Percentiles rank a stretch among this genome's conserved stretches.
Conservation (phyloP, 1,139 yeast genomes). For the Diutina rugosa region DNA sequence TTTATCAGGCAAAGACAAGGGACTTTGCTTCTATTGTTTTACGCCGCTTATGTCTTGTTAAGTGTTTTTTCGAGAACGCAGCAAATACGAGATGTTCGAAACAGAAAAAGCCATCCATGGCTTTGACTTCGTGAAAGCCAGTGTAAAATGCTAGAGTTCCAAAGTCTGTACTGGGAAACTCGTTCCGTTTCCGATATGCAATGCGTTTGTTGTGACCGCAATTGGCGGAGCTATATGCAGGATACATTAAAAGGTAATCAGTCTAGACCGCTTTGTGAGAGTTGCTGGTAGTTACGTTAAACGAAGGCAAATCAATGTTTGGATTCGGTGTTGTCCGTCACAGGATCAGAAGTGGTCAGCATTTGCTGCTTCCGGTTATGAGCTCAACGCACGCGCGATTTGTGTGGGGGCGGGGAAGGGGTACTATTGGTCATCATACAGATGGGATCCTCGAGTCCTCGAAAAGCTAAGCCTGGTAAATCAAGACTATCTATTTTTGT, state of each 20-base stretch:
- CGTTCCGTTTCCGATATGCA: not conserved
- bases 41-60: not conserved
- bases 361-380: not conserved
- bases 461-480: not conserved
- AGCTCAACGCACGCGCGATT: not conserved
- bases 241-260: not conserved
- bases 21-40: not conserved
- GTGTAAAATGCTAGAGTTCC: not conserved
- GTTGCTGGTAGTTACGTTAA: not conserved
- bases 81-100: not conserved
- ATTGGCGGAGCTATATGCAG: not conserved
- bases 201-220: not conserved
- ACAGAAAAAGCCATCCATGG: not conserved
- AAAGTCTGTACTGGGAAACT: not conserved
- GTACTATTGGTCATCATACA: not conserved
- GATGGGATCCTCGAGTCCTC: not conserved
- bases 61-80: not conserved
- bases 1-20: not conserved
- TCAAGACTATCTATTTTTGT: not conserved
- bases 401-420: not conserved
- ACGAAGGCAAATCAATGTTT: too few relatives aligned
- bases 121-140: not conserved
- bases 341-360: not conserved
- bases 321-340: not conserved
- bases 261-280: not conserved